These are phyloP conservation scores for Thinopyrum elongatum DNA, from an alignment of 176 grass and related monocot genomes.

Conservation along the genomic window DNA sequence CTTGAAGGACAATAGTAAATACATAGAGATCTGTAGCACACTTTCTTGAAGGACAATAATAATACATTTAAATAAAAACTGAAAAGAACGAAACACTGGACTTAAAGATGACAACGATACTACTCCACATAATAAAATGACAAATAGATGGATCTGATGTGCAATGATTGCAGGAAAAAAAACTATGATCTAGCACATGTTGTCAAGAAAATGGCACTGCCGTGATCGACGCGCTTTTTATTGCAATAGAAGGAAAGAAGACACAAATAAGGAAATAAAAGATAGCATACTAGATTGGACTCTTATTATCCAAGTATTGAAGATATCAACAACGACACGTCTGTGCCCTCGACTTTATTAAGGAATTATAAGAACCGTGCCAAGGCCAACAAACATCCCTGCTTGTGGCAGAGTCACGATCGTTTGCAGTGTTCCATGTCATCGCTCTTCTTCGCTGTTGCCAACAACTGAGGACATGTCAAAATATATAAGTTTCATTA, in stretches of 20 bases:
- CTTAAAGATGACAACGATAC: background rate
- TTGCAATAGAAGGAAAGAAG: background rate
- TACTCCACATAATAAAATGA: background rate
- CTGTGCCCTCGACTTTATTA: background rate
- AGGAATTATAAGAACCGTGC: background rate
- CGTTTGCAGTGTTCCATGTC: background rate
- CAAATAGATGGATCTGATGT: background rate
- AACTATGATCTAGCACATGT: background rate
- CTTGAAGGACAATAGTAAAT: too few relatives aligned
- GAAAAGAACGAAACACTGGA: too few relatives aligned
- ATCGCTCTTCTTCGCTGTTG: background rate
- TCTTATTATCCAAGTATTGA: background rate
- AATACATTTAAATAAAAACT: too few relatives aligned
- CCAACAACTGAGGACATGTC: background rate
- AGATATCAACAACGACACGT: background rate
- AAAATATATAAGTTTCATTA: background rate
- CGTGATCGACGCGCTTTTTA: background rate
- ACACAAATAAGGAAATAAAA: background rate
- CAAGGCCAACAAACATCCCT: background rate
- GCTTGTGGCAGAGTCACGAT: background rate
- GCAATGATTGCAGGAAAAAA: background rate
- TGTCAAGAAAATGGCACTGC: background rate
- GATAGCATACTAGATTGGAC: background rate
- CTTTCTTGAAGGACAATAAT: too few relatives aligned
- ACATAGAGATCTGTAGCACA: too few relatives aligned